Conservation (phyloP, 129 eudicot species). For the Glebionis coronaria region DNA sequence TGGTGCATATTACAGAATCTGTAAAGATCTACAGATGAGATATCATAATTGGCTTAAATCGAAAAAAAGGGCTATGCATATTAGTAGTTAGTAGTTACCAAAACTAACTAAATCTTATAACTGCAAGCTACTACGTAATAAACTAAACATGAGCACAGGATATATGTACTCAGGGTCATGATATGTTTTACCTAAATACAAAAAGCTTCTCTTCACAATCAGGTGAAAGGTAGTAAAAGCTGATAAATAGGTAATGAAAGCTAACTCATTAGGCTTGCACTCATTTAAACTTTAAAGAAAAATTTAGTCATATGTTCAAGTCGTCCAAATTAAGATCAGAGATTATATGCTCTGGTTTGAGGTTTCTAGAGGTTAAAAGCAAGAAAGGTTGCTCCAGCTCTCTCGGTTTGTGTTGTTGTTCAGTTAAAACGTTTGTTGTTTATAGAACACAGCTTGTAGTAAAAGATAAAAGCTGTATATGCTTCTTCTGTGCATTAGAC, state of each 20-base stretch:
- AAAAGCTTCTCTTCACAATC: neutral
- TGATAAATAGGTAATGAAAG: neutral
- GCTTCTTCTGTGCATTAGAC: too few relatives aligned
- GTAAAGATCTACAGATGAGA: neutral
- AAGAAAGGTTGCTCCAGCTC: too few relatives aligned
- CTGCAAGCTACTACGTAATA: conserved; percentile 5
- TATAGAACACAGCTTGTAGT: too few relatives aligned
- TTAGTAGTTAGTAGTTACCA: neutral
- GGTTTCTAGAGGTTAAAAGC: neutral
- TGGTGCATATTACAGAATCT: conserved; percentile 8
- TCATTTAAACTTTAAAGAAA: neutral
- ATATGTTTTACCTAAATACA: neutral
- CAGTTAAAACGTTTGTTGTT: too few relatives aligned
- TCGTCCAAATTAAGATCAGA: neutral
- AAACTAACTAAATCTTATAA: neutral
- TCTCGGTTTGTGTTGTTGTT: too few relatives aligned
- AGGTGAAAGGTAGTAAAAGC: neutral
- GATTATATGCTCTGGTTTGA: neutral
- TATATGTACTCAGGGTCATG: neutral
- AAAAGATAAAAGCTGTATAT: too few relatives aligned
- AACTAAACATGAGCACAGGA: conserved; percentile 1
- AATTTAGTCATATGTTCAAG: neutral
- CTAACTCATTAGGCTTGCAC: neutral
- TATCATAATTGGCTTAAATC: conserved; percentile 4
- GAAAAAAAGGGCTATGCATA: neutral